These are phyloP conservation scores for Rhizophora apiculata DNA, from an alignment of 345 rosid species.

Conservation along the genomic window DNA sequence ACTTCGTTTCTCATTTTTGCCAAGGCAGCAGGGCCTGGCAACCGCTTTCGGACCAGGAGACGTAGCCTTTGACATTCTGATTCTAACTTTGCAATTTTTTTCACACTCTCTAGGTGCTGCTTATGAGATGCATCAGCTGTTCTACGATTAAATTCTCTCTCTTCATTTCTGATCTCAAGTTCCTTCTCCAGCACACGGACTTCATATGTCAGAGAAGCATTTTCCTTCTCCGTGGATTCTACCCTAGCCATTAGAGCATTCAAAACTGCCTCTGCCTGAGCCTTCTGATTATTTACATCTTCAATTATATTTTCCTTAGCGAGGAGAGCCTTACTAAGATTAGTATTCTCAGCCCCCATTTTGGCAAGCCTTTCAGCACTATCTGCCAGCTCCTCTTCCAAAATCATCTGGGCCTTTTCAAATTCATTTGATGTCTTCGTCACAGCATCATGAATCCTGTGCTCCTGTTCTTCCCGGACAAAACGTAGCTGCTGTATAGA, in stretches of 20 bases:
- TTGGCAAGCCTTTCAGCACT: slow-evolving; percentile 48
- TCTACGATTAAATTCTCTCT: slow-evolving; percentile 78
- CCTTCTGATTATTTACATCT: slow-evolving; percentile 60
- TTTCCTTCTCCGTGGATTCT: slow-evolving; percentile 67
- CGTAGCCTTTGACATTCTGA: slow-evolving; percentile 88
- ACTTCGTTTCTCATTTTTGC: slow-evolving; percentile 81
- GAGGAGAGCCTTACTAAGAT: slow-evolving; percentile 55
- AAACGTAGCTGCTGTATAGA: slow-evolving; percentile 75
- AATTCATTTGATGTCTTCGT: slow-evolving; percentile 56
- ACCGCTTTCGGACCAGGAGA: slow-evolving; percentile 67
- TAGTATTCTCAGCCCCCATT: slow-evolving; percentile 51
- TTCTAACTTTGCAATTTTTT: slow-evolving; percentile 82
- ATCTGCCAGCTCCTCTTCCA: slow-evolving; percentile 55
- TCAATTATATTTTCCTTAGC: slow-evolving; percentile 53
- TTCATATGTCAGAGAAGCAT: slow-evolving; percentile 71
- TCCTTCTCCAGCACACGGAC: slow-evolving; percentile 83
- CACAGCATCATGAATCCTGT: slow-evolving; percentile 73
- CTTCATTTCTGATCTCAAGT: slow-evolving; percentile 85
- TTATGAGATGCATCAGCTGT: slow-evolving; percentile 69
- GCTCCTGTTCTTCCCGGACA: slow-evolving; percentile 81
- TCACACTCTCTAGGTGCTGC: slow-evolving; percentile 75
- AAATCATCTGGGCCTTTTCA: slow-evolving; percentile 37
- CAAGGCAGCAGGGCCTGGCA: slow-evolving; percentile 81
- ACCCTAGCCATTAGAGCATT: slow-evolving; percentile 54
- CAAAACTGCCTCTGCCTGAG: slow-evolving; percentile 46